A percentile compares a stretch with the other conserved stretches of the same genome.
These are phyloP conservation scores for Pouteria glomerata DNA, from an alignment of 148 eudicot genomes.

Conservation along the genomic window DNA sequence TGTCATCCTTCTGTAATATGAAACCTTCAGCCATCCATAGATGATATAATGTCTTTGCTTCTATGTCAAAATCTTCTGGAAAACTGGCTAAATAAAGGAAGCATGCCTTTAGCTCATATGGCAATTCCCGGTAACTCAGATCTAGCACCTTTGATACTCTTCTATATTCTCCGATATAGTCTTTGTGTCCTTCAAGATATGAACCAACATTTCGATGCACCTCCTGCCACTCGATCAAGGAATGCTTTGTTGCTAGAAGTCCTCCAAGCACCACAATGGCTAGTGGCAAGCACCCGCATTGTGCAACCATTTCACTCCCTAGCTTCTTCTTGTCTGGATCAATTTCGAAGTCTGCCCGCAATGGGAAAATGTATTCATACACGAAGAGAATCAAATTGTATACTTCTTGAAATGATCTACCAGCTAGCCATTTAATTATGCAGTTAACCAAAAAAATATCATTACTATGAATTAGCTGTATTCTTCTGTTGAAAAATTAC, in stretches of 20 bases:
- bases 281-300: conserved; percentile 41
- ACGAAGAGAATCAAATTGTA: too few species aligned
- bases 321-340: conserved; percentile 19
- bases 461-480: too few species aligned
- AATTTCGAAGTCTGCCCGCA: neutral
- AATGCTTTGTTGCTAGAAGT: conserved; percentile 11
- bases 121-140: conserved; percentile 20
- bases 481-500: too few species aligned
- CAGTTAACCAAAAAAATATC: too few species aligned
- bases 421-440: too few species aligned
- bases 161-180: neutral
- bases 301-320: conserved; percentile 30
- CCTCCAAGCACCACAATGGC: conserved; percentile 45
- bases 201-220: conserved; percentile 5
- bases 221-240: neutral
- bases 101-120: conserved; percentile 25
- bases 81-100: conserved; percentile 27
- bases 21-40: conserved; percentile 34
- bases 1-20: neutral
- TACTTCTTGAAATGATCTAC: too few species aligned
- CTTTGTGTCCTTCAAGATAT: neutral
- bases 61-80: conserved; percentile 20
- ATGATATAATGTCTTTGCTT: conserved; percentile 11
- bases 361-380: too few species aligned
- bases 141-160: neutral